Evolutionary conservation across 805 yeast genomes (phyloP).

Genomic region (Nakazawaea holstii): DNA sequence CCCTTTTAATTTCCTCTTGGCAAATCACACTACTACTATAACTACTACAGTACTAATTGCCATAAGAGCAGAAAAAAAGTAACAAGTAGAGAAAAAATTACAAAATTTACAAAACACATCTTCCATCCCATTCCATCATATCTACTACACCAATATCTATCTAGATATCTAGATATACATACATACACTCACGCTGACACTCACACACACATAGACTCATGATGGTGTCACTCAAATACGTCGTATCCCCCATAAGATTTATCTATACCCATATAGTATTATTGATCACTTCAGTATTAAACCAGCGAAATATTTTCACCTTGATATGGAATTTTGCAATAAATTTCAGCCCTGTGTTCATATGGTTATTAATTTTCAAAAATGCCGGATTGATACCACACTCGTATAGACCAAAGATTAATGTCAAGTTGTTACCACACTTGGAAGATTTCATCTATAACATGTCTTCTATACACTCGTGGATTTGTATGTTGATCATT

Average conservation of each 20-base stretch:
- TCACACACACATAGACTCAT: too few relatives aligned
- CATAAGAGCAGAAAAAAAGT: too few relatives aligned
- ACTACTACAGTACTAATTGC: too few relatives aligned
- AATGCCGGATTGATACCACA: constrained; percentile 55
- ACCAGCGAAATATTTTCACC: constrained; percentile 31
- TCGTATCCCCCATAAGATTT: neutral
- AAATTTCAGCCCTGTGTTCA: constrained; percentile 47
- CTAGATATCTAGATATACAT: too few relatives aligned
- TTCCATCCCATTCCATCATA: too few relatives aligned
- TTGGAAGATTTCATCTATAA: constrained; percentile 36
- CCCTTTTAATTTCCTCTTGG: too few relatives aligned
- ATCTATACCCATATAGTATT: too few relatives aligned
- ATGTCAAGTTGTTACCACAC: constrained; percentile 39
- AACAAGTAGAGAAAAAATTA: too few relatives aligned
- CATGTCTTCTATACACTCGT: constrained; percentile 14
- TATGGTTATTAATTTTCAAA: constrained; percentile 54
- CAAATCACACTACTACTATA: too few relatives aligned
- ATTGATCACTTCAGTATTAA: constrained; percentile 16
- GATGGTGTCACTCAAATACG: constrained; percentile 4
- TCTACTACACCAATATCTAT: too few relatives aligned
- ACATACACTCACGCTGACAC: too few relatives aligned
- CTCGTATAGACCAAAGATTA: constrained; percentile 46
- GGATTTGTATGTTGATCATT: constrained; percentile 16
- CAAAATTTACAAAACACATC: too few relatives aligned
- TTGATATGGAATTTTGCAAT: constrained; percentile 38